Evolutionary conservation across 2,329 filamentous ascomycete species (phyloP).

Genomic region (Epichloe bromicola): DNA sequence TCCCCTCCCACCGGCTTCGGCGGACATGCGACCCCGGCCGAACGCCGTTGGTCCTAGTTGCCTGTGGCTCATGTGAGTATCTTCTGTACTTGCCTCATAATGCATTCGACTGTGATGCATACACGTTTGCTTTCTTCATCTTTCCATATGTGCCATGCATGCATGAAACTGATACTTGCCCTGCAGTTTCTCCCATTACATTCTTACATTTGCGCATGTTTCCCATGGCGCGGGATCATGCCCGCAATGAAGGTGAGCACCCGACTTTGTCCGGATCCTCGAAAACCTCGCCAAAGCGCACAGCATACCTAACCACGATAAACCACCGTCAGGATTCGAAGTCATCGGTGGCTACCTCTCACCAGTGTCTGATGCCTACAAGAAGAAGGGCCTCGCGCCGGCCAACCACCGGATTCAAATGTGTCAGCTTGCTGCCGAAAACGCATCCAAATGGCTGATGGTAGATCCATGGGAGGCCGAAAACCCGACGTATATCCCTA

Average conservation of each 20-base stretch:
- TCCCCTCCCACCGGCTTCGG: slow-evolving; percentile 47
- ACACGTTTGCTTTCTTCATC: no score
- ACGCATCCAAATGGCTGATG: slow-evolving; percentile 64
- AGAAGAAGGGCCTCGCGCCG: slow-evolving; percentile 25
- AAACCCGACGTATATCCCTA: slow-evolving; percentile 74
- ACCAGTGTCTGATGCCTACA: slow-evolving; percentile 22
- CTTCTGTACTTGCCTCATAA: background rate
- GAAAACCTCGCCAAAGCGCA: background rate
- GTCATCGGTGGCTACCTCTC: slow-evolving; percentile 59
- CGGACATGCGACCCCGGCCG: slow-evolving; percentile 29
- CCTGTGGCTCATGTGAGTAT: slow-evolving; percentile 46
- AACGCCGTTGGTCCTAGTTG: slow-evolving; percentile 15
- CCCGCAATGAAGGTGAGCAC: slow-evolving; percentile 30
- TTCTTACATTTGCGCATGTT: slow-evolving; percentile 78
- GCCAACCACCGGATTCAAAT: slow-evolving; percentile 43
- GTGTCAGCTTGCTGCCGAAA: slow-evolving; percentile 69
- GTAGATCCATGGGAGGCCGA: slow-evolving; percentile 80
- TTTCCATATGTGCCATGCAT: no score
- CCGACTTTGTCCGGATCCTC: background rate
- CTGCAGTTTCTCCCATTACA: slow-evolving; percentile 52
- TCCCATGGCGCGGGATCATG: slow-evolving; percentile 73
- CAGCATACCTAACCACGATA: background rate
- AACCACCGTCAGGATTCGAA: slow-evolving; percentile 43
- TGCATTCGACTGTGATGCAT: background rate
- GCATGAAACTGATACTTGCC: background rate